Conservation (phyloP, 805 yeast species). For the Starmera caribaea region DNA sequence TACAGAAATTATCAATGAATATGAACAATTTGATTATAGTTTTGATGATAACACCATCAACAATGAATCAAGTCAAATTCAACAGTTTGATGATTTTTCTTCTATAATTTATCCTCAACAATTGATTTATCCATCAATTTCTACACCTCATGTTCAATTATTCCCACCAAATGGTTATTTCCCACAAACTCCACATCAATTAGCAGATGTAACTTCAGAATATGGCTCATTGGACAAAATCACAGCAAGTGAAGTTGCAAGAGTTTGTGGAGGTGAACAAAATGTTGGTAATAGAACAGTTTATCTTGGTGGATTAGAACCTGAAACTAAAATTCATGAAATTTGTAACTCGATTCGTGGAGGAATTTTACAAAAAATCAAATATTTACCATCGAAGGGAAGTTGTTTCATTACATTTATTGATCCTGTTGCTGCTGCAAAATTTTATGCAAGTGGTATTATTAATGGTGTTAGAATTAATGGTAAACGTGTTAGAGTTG, state of each 20-base stretch:
- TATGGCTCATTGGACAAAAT: slow-evolving; percentile 61
- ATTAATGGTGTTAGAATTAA: slow-evolving; percentile 52
- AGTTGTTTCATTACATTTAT: slow-evolving; percentile 66
- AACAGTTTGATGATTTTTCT: slow-evolving; percentile 38
- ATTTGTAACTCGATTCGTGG: slow-evolving; percentile 71
- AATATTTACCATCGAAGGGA: slow-evolving; percentile 38
- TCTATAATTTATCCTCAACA: not conserved
- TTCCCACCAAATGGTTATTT: too few relatives aligned
- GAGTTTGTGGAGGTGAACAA: slow-evolving; percentile 79
- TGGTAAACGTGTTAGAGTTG: slow-evolving; percentile 51
- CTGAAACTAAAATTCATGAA: slow-evolving; percentile 58
- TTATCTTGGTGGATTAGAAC: slow-evolving; percentile 57
- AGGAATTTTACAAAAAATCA: slow-evolving; percentile 58
- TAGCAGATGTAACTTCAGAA: slow-evolving; percentile 3
- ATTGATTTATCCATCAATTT: not conserved
- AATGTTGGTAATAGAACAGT: slow-evolving; percentile 69
- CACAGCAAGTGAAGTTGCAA: slow-evolving; percentile 87
- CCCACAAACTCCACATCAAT: slow-evolving; percentile 1
- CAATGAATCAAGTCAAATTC: slow-evolving; percentile 30
- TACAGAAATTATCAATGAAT: slow-evolving; percentile 1
- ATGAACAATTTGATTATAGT: not conserved
- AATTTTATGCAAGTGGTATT: slow-evolving; percentile 52
- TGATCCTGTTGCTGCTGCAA: slow-evolving; percentile 54
- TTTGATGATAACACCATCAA: slow-evolving; percentile 36
- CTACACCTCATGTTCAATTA: not conserved